Conservation (phyloP, 805 yeast genomes). For the Wickerhamomyces alni region DNA sequence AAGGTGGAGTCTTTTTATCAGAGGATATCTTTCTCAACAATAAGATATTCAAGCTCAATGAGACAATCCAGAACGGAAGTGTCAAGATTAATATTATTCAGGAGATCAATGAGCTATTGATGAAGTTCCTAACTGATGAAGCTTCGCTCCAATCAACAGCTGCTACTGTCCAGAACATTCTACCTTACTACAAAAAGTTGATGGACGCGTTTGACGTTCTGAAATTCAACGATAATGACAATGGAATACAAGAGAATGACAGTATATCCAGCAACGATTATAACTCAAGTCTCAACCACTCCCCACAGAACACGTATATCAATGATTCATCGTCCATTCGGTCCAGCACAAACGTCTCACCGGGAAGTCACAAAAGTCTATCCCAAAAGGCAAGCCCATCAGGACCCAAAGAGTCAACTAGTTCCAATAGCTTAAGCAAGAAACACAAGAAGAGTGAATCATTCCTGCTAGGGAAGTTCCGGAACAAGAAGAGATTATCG, state of each 20-base stretch:
- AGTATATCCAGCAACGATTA: not conserved
- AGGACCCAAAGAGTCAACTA: too few relatives aligned
- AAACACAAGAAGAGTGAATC: not conserved
- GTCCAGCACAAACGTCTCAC: too few relatives aligned
- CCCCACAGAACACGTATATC: not conserved
- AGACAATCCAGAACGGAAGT: slow-evolving; percentile 13
- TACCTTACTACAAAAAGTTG: slow-evolving; percentile 18
- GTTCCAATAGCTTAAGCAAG: too few relatives aligned
- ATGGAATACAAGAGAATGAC: not conserved
- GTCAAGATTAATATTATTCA: slow-evolving; percentile 21
- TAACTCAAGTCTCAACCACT: not conserved
- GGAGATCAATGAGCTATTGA: slow-evolving; percentile 14
- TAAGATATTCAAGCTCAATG: slow-evolving; percentile 9
- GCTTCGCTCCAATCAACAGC: not conserved
- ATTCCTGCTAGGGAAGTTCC: not conserved
- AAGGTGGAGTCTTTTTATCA: slow-evolving; percentile 13
- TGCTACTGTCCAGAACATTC: slow-evolving; percentile 8
- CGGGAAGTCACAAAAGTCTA: too few relatives aligned
- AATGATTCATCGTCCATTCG: too few relatives aligned
- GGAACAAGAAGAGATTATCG: not conserved
- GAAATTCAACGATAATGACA: slow-evolving; percentile 1
- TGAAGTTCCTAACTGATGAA: slow-evolving; percentile 5
- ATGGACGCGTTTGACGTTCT: slow-evolving; percentile 22
- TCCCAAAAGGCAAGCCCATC: too few relatives aligned
- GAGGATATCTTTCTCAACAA: slow-evolving; percentile 12